Conservation (phyloP, 148 eudicot genomes). For the Agrostemma githago region DNA sequence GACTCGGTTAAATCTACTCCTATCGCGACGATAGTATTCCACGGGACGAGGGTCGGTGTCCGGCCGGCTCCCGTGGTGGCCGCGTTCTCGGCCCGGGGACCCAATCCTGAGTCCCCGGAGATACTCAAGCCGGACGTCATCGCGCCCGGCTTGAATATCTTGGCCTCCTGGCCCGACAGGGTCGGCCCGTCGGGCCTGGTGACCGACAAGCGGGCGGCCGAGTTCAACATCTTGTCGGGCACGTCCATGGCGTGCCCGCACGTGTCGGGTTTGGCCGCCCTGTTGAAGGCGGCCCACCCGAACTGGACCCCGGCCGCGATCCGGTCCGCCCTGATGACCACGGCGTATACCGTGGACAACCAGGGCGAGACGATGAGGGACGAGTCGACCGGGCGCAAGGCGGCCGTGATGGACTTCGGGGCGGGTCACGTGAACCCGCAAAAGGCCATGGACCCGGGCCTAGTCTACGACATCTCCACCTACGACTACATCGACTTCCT, state of each 20-base stretch:
- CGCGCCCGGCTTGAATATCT: conserved; percentile 86
- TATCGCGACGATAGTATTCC: conserved; percentile 58
- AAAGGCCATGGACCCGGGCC: conserved; percentile 89
- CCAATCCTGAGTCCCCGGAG: conserved; percentile 77
- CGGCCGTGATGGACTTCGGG: conserved; percentile 82
- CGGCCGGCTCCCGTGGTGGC: conserved; percentile 89
- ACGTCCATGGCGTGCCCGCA: conserved; percentile 98
- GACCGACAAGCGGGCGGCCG: conserved; percentile 51
- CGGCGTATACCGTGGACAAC: conserved; percentile 64
- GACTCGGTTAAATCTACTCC: conserved; percentile 30
- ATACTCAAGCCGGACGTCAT: conserved; percentile 84
- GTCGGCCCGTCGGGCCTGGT: conserved; percentile 71
- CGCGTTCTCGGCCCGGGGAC: conserved; percentile 87
- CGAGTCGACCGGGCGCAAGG: conserved; percentile 61
- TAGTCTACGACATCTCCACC: conserved; percentile 58
- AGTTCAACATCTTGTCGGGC: conserved; percentile 86
- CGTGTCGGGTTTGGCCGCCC: conserved; percentile 77
- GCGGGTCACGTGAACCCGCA: conserved; percentile 90
- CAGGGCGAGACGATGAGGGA: conserved; percentile 50
- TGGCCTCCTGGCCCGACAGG: conserved; percentile 77
- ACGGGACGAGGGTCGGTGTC: conserved; percentile 63
- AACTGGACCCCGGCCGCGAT: conserved; percentile 91
- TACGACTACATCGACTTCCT: conserved; percentile 78
- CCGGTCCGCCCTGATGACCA: conserved; percentile 78
- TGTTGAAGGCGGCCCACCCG: conserved; percentile 86